phyloP scores from a whole-genome alignment of 2,329 filamentous ascomycete species.

The Bimuria novae-zelandiae region DNA sequence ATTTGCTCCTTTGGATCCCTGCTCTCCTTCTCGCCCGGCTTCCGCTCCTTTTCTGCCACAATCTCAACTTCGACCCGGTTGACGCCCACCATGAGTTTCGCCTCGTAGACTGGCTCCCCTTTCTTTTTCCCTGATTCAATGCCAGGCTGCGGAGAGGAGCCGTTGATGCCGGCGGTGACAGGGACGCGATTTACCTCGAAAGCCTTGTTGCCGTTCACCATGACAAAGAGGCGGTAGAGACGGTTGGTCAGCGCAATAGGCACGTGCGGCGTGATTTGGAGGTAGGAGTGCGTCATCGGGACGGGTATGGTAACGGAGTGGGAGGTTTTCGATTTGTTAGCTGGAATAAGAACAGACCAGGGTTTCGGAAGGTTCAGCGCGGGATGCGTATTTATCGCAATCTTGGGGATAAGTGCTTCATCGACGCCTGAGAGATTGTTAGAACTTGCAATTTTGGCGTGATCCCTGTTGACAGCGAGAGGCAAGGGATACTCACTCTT shows the following conservation, averaged over 20 bases:
- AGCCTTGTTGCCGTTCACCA: conserved; percentile 67
- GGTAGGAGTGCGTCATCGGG: conserved; percentile 67
- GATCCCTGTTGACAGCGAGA: neutral
- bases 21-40: conserved; percentile 23
- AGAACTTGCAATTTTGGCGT: no score
- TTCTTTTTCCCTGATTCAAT: conserved; percentile 48
- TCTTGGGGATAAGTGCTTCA: conserved; percentile 69
- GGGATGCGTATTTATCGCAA: conserved; percentile 71
- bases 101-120: conserved; percentile 74
- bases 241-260: conserved; percentile 67
- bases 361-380: conserved; percentile 65
- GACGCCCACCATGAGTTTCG: conserved; percentile 70
- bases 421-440: conserved; percentile 32
- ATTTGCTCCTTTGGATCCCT: conserved; percentile 56
- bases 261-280: conserved; percentile 72
- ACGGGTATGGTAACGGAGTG: conserved; percentile 75
- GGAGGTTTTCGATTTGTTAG: conserved; percentile 68
- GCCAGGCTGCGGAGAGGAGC: conserved; percentile 23
- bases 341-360: conserved; percentile 66
- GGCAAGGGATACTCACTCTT: conserved; percentile 50
- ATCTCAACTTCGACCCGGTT: conserved; percentile 81
- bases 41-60: conserved; percentile 68
- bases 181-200: conserved; percentile 64
- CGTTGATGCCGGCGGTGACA: conserved; percentile 43
- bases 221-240: conserved; percentile 77